Conservation (phyloP, 2,329 filamentous ascomycete genomes). For the Clonostachys byssicola region DNA sequence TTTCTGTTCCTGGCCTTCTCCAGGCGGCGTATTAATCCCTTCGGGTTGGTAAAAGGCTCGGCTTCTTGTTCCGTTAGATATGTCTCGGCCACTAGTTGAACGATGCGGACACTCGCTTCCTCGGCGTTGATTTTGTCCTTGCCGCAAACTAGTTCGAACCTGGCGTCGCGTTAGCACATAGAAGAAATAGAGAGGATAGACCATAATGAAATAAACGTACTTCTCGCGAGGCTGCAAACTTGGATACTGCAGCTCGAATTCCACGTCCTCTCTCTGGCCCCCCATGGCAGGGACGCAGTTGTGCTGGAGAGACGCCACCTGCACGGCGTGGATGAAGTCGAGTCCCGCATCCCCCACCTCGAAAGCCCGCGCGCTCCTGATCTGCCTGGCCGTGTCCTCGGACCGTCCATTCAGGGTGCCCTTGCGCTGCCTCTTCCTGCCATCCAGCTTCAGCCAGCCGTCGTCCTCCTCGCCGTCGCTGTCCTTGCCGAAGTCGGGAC, state of each 20-base stretch:
- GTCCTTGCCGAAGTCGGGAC: constrained; percentile 44
- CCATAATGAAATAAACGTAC: constrained; percentile 29
- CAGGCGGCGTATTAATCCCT: constrained; percentile 73
- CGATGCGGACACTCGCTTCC: constrained; percentile 66
- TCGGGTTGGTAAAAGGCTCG: constrained; percentile 65
- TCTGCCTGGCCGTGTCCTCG: constrained; percentile 39
- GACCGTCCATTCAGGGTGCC: constrained; percentile 30
- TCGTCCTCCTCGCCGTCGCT: constrained; percentile 48
- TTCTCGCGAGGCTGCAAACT: constrained; percentile 66
- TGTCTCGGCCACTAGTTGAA: constrained; percentile 66
- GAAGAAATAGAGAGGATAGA: not conserved
- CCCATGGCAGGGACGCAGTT: constrained; percentile 47
- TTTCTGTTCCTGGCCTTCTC: constrained; percentile 69
- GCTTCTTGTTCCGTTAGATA: constrained; percentile 73
- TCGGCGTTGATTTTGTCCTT: constrained; percentile 76
- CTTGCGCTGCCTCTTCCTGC: constrained; percentile 44
- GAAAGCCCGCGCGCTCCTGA: constrained; percentile 41
- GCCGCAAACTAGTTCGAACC: constrained; percentile 65
- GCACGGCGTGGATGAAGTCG: constrained; percentile 53
- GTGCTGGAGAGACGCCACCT: constrained; percentile 46
- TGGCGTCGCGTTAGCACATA: constrained; percentile 14
- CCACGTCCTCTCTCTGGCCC: constrained; percentile 46
- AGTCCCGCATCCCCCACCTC: constrained; percentile 33
- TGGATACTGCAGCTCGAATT: constrained; percentile 78
- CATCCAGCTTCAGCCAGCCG: constrained; percentile 44